A percentile compares a stretch with the other conserved stretches of the same genome.
phyloP scores from a whole-genome alignment of 2,329 filamentous ascomycete genomes.

The Botryotinia globosa region DNA sequence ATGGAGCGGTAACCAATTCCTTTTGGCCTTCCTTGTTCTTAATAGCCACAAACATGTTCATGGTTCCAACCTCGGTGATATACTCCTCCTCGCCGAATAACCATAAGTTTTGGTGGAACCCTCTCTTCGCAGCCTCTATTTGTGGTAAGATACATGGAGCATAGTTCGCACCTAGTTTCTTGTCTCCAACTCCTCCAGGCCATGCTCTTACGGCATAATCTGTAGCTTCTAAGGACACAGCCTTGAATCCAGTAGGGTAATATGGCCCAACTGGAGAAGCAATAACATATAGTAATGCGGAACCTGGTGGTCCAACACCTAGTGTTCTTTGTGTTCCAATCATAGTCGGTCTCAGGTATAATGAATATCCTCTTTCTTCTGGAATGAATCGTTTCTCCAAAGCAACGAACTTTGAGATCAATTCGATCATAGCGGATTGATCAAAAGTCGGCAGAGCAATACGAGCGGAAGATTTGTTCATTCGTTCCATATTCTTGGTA shows the following conservation, averaged over 20 bases:
- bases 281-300: slow-evolving; percentile 90
- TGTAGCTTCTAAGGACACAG: slow-evolving; percentile 89
- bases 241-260: slow-evolving; percentile 98
- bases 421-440: slow-evolving; percentile 67
- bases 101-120: slow-evolving; percentile 98
- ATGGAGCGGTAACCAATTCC: slow-evolving; percentile 88
- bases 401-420: slow-evolving; percentile 77
- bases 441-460: slow-evolving; percentile 92
- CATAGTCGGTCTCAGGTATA: slow-evolving; percentile 94
- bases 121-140: slow-evolving; percentile 82
- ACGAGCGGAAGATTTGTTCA: slow-evolving; percentile 87
- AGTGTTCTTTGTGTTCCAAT: slow-evolving; percentile 96
- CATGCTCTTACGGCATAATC: slow-evolving; percentile 96
- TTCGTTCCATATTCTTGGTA: slow-evolving; percentile 90
- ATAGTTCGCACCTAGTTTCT: slow-evolving; percentile 98
- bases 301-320: slow-evolving; percentile 87
- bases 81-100: slow-evolving; percentile 94
- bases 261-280: slow-evolving; percentile 96
- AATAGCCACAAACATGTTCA: slow-evolving; percentile 94
- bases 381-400: slow-evolving; percentile 90
- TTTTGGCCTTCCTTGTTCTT: slow-evolving; percentile 84
- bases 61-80: slow-evolving; percentile 95
- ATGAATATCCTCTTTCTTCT: slow-evolving; percentile 78
- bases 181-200: slow-evolving; percentile 96
- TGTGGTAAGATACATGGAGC: slow-evolving; percentile 99